Base-by-base conservation (phyloP, 345 rosid species). In the Schrenkiella parvula region DNA sequence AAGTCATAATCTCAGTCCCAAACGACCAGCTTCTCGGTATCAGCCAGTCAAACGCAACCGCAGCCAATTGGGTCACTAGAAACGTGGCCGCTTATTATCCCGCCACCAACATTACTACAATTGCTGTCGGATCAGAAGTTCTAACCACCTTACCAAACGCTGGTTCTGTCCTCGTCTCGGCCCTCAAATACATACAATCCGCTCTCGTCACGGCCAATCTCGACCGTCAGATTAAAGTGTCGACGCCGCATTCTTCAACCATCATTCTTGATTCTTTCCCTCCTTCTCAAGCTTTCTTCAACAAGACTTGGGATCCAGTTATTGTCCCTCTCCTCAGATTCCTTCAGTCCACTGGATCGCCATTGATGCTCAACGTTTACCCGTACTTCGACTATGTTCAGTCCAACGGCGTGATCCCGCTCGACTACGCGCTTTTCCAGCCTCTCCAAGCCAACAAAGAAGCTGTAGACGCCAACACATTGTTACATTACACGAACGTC, bases 281-380 rank as follows among this genome's bases (percentile, higher is more conserved):
- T 42, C 99, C 99, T 53, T 95, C 99, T 31, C 98, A 95, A 75
- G 98, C 99, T 34, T 95, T 95, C 88, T 95, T 95, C 76, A 95
- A 95, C 74, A 89, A 89, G 43, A 61, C 96, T 10, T 90, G 89
- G 97, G 89, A 90, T 48, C 89, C 97, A 1, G 89, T 90, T 31
- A 84, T 95, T 86, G 90, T 90, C 35, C 96, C 99, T n/a, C 81
- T 95, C 80, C 89, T 95, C 48, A 86, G 86, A 32, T 92, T 90
- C 73, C 85, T 95, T 53, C 92, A 85, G 74, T 87, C 96, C 17
- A 87, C 98, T 0, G 87, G 92, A 3, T 88, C 99, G 0, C 86
- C 84, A 7, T 79, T 95, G 23, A 84, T 95, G 99, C 91, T 95
- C 32, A 95, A 95, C 52, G 98, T 83, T 0, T 95, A 92, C 60